Base-by-base conservation (phyloP, 129 eudicot species). In the Flaveria robusta region DNA sequence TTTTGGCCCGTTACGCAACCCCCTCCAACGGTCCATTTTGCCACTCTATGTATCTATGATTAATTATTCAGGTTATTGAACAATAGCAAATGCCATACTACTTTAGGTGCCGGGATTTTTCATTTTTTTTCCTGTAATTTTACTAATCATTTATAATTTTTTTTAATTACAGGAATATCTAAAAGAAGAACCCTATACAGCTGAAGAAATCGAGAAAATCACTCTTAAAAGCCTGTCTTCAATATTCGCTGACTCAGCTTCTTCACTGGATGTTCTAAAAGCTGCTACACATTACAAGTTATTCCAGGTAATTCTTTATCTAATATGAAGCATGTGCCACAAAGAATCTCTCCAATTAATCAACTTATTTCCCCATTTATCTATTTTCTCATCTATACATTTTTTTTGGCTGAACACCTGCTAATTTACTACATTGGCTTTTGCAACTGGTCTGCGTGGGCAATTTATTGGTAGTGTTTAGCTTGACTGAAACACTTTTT, bases 241-340 rank as follows among this genome's bases (percentile, higher is more conserved):
- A 4, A 74, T 92, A 51, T 89, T 92, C 19, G 87, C 87, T 29
- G 66, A 80, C 74, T 92, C 97, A 24, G 84, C 93, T 43, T 85
- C 91, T 70, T 89, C 97, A 22, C 72, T 92, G 77, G 93, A 92
- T 65, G 97, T 92, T 56, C 72, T 92, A 45, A 85, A 85, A 75
- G 97, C 89, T 64, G 97, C 97, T 79, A 87, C 82, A 66, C 85
- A 87, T 66, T 87, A 75, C 72, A 87, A 90, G 71, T 74, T 87
- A 24, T 82, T 81, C 68, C 90, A 90, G 87, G 88, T 85, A 75
- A 49, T 39, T 74, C 19, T 72, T 66, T 29, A 58, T 18, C 19
- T 9, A 43, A 43, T 43, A 43, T 46, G 42, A 46, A 27, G 63
- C 70, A 58, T 69, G 22, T 20, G 2, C 18, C 58, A n/a, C 58